These are phyloP conservation scores for Pseudogymnoascus sp. DNA, from an alignment of 2,329 filamentous ascomycete genomes.

Conservation along the genomic window DNA sequence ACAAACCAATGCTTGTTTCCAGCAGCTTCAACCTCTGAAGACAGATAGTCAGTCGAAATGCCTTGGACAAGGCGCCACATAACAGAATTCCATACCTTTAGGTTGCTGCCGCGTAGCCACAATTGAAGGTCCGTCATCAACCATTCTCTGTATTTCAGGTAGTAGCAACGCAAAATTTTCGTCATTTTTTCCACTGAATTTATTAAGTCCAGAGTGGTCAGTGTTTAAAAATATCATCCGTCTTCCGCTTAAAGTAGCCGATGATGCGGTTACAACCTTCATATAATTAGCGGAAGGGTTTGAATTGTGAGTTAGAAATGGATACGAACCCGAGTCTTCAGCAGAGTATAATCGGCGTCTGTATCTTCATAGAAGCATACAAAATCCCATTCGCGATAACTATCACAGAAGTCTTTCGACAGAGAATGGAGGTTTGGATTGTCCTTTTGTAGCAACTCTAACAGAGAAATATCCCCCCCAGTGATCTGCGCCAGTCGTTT, in stretches of 20 bases:
- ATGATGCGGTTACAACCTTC: conserved; percentile 12
- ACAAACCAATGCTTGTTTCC: conserved; percentile 15
- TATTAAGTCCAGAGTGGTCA: conserved; percentile 18
- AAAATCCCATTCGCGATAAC: conserved; percentile 10
- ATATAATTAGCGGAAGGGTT: background rate
- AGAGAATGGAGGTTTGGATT: conserved; percentile 9
- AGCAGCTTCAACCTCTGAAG: background rate
- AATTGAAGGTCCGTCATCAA: conserved; percentile 11
- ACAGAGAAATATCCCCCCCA: background rate
- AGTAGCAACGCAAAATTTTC: conserved; percentile 14
- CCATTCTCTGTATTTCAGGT: conserved; percentile 15
- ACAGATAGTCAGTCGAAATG: background rate
- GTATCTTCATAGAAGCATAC: conserved; percentile 13
- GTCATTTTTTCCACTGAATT: conserved; percentile 15
- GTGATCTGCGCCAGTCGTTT: conserved; percentile 2
- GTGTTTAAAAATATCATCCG: conserved; percentile 16
- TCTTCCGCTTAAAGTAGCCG: conserved; percentile 12
- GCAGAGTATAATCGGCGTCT: background rate
- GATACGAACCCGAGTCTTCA: conserved; percentile 8
- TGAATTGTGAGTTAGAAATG: background rate
- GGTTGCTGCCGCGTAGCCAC: background rate
- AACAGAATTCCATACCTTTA: conserved; percentile 4
- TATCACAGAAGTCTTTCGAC: conserved; percentile 10
- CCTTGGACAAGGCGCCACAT: background rate
- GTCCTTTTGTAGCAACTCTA: conserved; percentile 13